A percentile compares a stretch with the other conserved stretches of the same genome.
Evolutionary conservation across 1,284 basidiomycete genomes (phyloP).

Genomic region (Ganoderma lucidum): DNA sequence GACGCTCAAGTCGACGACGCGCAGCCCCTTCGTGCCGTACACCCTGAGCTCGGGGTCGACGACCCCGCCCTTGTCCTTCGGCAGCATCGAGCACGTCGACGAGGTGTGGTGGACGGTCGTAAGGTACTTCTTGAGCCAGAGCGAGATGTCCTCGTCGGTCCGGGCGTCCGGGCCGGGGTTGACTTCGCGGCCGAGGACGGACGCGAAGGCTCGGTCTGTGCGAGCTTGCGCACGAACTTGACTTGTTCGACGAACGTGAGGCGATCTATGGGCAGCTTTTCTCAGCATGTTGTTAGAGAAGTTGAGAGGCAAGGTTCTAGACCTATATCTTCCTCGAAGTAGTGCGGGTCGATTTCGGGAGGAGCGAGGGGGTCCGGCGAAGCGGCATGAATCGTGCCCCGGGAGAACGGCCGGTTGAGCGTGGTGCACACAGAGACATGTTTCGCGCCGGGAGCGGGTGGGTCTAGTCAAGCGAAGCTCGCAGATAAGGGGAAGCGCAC

Average conservation of each 20-base stretch:
- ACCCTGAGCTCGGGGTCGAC: conserved; percentile 62
- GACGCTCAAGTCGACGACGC: conserved; percentile 58
- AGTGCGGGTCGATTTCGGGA: conserved; percentile 55
- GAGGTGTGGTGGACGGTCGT: conserved; percentile 25
- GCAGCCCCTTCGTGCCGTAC: conserved; percentile 58
- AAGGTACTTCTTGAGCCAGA: conserved; percentile 19
- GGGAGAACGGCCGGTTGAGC: conserved; percentile 43
- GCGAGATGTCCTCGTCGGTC: conserved; percentile 26
- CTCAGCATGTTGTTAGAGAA: conserved; percentile 6
- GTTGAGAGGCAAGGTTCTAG: conserved; percentile 24
- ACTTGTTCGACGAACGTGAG: conserved; percentile 54
- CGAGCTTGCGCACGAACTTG: conserved; percentile 55
- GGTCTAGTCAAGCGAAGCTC: conserved; percentile 22
- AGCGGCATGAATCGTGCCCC: conserved; percentile 52
- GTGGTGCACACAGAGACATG: conserved; percentile 41
- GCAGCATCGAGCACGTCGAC: conserved; percentile 39
- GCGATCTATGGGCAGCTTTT: conserved; percentile 39
- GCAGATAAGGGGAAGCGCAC: too few species aligned
- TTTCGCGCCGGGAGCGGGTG: conserved; percentile 37
- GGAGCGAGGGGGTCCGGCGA: conserved; percentile 48
- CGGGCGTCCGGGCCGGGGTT: conserved; percentile 45
- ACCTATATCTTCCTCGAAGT: conserved; percentile 56
- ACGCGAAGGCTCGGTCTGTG: conserved; percentile 50
- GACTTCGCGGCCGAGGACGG: conserved; percentile 43
- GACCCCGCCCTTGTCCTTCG: conserved; percentile 49